Evolutionary conservation across 176 grass and related monocot genomes (phyloP).

Genomic region (Juncus effusus): DNA sequence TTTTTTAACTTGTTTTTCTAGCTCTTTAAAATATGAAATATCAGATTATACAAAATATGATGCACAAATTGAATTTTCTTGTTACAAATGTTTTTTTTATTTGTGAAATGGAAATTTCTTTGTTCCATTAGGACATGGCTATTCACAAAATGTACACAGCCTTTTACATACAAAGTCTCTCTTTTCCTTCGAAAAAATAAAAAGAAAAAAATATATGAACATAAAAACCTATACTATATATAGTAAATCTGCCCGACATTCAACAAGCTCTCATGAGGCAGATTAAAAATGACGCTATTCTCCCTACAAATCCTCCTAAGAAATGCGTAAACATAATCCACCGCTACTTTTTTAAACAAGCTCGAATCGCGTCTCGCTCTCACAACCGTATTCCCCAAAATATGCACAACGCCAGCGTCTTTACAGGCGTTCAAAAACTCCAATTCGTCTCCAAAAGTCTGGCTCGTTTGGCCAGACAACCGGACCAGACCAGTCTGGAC

Average conservation of each 20-base stretch:
- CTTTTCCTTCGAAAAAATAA: too few species aligned
- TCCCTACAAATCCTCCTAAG: constrained; percentile 87
- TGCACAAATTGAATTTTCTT: too few species aligned
- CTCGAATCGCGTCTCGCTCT: constrained; percentile 60
- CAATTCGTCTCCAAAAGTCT: constrained; percentile 53
- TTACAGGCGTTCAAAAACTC: constrained; percentile 85
- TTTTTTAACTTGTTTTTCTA: too few species aligned
- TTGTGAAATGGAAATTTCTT: too few species aligned
- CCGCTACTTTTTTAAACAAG: constrained; percentile 63
- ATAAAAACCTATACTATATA: constrained; percentile 32
- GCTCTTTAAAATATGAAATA: too few species aligned
- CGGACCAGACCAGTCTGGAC: constrained; percentile 26
- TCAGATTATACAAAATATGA: too few species aligned
- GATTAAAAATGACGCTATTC: constrained; percentile 88
- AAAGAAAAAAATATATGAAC: not conserved
- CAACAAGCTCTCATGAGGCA: constrained; percentile 85
- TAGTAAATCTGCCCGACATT: constrained; percentile 95
- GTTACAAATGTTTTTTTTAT: too few species aligned
- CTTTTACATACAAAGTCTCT: too few species aligned
- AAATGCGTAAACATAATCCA: constrained; percentile 89
- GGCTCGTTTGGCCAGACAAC: constrained; percentile 36
- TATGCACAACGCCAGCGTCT: constrained; percentile 92
- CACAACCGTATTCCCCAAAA: constrained; percentile 91
- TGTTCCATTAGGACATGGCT: too few species aligned
- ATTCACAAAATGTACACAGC: too few species aligned